Base-by-base conservation (phyloP, 805 yeast species). In the Maudiozyma bulderi region DNA sequence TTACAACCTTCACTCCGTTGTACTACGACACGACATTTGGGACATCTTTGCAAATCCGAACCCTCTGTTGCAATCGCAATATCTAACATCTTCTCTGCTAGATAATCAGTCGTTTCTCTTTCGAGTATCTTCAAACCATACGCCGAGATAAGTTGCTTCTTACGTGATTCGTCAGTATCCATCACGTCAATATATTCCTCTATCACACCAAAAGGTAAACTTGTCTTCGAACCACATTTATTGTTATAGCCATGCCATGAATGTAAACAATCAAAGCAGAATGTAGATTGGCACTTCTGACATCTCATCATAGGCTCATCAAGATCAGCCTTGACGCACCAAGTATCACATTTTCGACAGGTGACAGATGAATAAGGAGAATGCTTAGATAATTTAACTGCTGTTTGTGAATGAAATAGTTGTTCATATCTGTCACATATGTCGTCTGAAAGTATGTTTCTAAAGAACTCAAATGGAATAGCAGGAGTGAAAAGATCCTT, bases 1-100 rank as follows among this genome's bases (percentile, higher is more conserved):
- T 80, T 81, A 59, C 86, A 81, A 5, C 86, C 87, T 54, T 80
- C 84, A 28, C 73, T 65, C 50, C 78, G 72, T 50, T 78, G 78
- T 6, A 78, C 73, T 6, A 73, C 73, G 2, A 73, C 56, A 13
- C 62, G 59, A 56, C 86, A 81, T 4, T 62, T 60, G 0, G 86
- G 86, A 53, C 86, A 81, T 47, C 69, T 60, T 20, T 68, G 70
- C 47, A 76, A 62, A 32, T 72, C 73, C 1, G 71, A 67, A 2
- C 67, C 68, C n/a, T 69, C 72, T 8, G 71, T 69, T 10, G 54
- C 56, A 9, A 80, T 59, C 46, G 78, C 64, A 35, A 71, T 67
- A 40, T 73, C 69, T 54, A 81, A 72, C 29, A 75, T 52, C 50
- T 64, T 59, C 45, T 79, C 82, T 47, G 82, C 73, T 6, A 67